A percentile compares a stretch with the other conserved stretches of the same genome.
phyloP scores from a whole-genome alignment of 129 eudicot genomes.

The Glebionis coronaria region DNA sequence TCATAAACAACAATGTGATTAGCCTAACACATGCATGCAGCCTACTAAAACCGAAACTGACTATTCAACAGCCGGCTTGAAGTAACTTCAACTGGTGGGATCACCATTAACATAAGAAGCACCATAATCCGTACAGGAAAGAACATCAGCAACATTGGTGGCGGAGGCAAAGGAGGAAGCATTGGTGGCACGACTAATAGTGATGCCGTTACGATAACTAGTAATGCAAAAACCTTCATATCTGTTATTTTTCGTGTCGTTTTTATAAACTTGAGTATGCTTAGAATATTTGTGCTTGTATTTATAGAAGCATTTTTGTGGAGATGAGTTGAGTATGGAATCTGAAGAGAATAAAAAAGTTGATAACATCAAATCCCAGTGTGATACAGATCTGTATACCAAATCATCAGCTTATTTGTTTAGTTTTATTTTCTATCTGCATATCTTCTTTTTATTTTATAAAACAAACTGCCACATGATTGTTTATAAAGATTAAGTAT shows the following conservation, averaged over 20 bases:
- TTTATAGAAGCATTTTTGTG: slow-evolving; percentile 3
- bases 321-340: slow-evolving; percentile 10
- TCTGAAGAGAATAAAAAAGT: slow-evolving; percentile 28
- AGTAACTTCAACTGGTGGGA: slow-evolving; percentile 34
- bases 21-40: not conserved
- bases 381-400: slow-evolving; percentile 38
- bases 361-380: slow-evolving; percentile 41
- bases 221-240: slow-evolving; percentile 31
- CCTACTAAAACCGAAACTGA: slow-evolving; percentile 19
- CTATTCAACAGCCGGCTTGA: slow-evolving; percentile 10
- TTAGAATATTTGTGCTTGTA: not conserved
- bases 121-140: slow-evolving; percentile 66
- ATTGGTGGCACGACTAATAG: slow-evolving; percentile 48
- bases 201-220: slow-evolving; percentile 35
- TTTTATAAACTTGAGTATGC: slow-evolving; percentile 1
- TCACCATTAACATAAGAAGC: slow-evolving; percentile 46
- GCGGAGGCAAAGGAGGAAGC: slow-evolving; percentile 60
- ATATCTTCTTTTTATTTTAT: slow-evolving; percentile 9
- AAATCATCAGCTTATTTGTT: slow-evolving; percentile 17
- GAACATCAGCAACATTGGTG: slow-evolving; percentile 54
- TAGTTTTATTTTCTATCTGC: slow-evolving; percentile 12
- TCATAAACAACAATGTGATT: slow-evolving; percentile 12
- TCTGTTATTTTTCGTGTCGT: not conserved
- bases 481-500: no score
- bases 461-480: not conserved